phyloP scores from a whole-genome alignment of 2,329 filamentous ascomycete genomes.

The Arthroderma sp. region DNA sequence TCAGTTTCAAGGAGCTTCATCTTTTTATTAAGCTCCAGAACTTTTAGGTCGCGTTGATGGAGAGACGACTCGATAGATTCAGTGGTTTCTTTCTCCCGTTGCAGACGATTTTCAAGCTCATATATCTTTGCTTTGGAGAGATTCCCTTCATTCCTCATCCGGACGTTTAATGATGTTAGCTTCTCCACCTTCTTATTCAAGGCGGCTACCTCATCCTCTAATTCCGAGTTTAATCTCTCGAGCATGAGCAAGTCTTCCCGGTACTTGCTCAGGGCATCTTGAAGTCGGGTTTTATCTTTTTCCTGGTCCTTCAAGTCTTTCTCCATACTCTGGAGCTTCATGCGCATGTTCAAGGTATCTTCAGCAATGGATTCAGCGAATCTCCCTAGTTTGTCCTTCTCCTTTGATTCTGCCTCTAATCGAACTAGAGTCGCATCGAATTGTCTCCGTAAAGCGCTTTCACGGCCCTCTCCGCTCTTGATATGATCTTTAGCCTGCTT shows the following conservation, averaged over 20 bases:
- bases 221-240: conserved; percentile 31
- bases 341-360: conserved; percentile 35
- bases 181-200: conserved; percentile 23
- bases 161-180: conserved; percentile 25
- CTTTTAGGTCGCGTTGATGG: conserved; percentile 27
- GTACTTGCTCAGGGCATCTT: conserved; percentile 34
- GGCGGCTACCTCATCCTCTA: conserved; percentile 29
- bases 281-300: conserved; percentile 32
- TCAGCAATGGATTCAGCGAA: conserved; percentile 32
- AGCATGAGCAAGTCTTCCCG: conserved; percentile 32
- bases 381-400: conserved; percentile 29
- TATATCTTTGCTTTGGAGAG: conserved; percentile 23
- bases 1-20: conserved; percentile 27
- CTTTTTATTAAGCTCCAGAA: conserved; percentile 25
- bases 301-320: conserved; percentile 30
- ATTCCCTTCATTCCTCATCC: conserved; percentile 28
- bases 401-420: conserved; percentile 27
- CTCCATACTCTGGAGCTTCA: conserved; percentile 33
- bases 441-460: conserved; percentile 33
- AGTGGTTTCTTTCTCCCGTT: conserved; percentile 24
- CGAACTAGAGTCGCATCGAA: conserved; percentile 33
- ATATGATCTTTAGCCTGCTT: conserved; percentile 24
- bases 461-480: conserved; percentile 26
- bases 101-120: conserved; percentile 26
- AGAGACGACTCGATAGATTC: conserved; percentile 26